These are phyloP conservation scores for Gossypium gossypioides DNA, from an alignment of 441 rosid genomes.

Conservation along the genomic window DNA sequence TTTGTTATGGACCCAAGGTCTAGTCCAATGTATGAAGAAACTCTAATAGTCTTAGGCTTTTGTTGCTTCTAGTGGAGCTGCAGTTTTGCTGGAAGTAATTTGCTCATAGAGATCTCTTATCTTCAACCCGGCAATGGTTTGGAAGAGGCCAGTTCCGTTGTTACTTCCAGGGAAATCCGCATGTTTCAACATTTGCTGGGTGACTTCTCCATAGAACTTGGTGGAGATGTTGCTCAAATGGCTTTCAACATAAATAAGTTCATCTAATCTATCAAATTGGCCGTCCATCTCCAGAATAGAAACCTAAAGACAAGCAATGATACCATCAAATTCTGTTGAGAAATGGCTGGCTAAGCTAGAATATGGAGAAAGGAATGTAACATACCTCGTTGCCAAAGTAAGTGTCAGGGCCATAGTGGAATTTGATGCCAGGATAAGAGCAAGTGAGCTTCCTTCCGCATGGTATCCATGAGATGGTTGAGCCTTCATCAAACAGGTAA, in stretches of 20 bases:
- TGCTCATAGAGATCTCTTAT: conserved; percentile 87
- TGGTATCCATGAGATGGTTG: conserved; percentile 84
- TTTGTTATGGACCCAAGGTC: neutral
- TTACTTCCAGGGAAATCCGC: conserved; percentile 91
- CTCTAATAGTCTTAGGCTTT: conserved; percentile 34
- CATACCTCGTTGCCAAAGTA: conserved; percentile 63
- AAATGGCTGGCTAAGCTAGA: neutral
- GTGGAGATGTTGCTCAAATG: conserved; percentile 89
- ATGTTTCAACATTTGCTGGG: conserved; percentile 95
- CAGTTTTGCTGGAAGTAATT: conserved; percentile 39
- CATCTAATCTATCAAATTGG: conserved; percentile 88
- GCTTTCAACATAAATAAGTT: conserved; percentile 85
- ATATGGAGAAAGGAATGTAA: neutral
- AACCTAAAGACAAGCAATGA: conserved; percentile 34
- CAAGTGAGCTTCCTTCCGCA: conserved; percentile 97
- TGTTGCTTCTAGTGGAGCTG: conserved; percentile 48
- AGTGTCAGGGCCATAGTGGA: conserved; percentile 61
- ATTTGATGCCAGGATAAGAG: conserved; percentile 96
- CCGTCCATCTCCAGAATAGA: conserved; percentile 95
- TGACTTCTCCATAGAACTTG: conserved; percentile 88
- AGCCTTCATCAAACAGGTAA: conserved; percentile 89
- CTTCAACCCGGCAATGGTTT: conserved; percentile 81
- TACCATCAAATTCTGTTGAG: neutral
- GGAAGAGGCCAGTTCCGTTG: conserved; percentile 96
- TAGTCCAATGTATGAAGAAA: conserved; percentile 3